Conservation (phyloP, 768 basidiomycete genomes). For the Chalciporus chontae region DNA sequence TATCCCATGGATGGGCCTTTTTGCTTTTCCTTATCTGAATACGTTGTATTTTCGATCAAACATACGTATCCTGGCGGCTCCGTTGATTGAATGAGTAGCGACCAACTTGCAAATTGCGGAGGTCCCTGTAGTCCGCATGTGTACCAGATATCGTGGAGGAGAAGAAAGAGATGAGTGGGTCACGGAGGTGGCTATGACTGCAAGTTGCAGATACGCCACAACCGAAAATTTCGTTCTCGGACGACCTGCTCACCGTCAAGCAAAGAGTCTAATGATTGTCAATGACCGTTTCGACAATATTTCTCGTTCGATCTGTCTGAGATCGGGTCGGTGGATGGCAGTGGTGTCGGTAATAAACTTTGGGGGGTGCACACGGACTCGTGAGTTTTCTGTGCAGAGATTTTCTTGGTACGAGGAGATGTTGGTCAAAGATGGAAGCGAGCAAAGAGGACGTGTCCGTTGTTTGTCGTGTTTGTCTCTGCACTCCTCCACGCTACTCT, state of each 20-base stretch:
- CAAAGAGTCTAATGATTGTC: not conserved
- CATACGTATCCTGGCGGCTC: too few relatives aligned
- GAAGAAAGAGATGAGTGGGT: too few relatives aligned
- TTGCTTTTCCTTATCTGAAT: not conserved
- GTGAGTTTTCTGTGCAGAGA: not conserved
- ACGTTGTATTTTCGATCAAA: too few relatives aligned
- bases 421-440: slow-evolving; percentile 13
- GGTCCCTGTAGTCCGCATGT: too few relatives aligned
- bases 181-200: not conserved
- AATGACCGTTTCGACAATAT: not conserved
- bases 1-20: not conserved
- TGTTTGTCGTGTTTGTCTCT: slow-evolving; percentile 21
- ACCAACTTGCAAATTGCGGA: too few relatives aligned
- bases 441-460: slow-evolving; percentile 4
- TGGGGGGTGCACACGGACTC: not conserved
- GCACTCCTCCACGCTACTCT: slow-evolving; percentile 9
- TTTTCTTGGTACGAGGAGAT: not conserved
- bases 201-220: not conserved
- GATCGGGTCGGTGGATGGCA: too few relatives aligned
- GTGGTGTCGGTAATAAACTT: not conserved
- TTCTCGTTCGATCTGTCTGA: not conserved
- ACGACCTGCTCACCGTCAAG: not conserved
- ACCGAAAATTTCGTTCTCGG: not conserved
- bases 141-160: too few relatives aligned
- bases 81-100: not conserved